These are phyloP conservation scores for Aspergillus pseudoviridinutans DNA, from an alignment of 2,329 filamentous ascomycete genomes.

Conservation along the genomic window DNA sequence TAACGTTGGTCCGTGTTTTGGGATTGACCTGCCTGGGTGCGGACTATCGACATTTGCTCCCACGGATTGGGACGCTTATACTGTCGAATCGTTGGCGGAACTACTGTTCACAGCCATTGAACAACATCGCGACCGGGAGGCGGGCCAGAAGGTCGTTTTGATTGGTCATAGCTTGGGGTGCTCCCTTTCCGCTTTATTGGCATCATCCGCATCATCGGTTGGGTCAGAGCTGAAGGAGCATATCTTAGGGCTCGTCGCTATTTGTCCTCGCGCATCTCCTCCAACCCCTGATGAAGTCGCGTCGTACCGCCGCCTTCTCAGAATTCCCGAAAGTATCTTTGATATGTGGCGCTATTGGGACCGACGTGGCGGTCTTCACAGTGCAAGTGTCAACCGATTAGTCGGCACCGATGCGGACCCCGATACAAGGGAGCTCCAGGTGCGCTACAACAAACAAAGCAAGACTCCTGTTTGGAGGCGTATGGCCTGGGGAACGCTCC, in stretches of 20 bases:
- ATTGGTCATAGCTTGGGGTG: slow-evolving; percentile 91
- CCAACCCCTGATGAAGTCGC: slow-evolving; percentile 52
- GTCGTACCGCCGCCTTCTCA: slow-evolving; percentile 56
- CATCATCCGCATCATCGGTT: slow-evolving; percentile 55
- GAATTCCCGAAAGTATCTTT: slow-evolving; percentile 65
- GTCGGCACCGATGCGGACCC: slow-evolving; percentile 43
- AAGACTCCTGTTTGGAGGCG: slow-evolving; percentile 76
- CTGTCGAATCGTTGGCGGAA: slow-evolving; percentile 67
- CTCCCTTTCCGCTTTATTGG: slow-evolving; percentile 68
- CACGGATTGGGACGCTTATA: slow-evolving; percentile 72
- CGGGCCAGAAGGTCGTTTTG: slow-evolving; percentile 68
- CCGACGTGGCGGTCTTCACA: slow-evolving; percentile 70
- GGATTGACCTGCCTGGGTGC: slow-evolving; percentile 87
- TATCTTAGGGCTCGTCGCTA: slow-evolving; percentile 71
- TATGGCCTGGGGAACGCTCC: slow-evolving; percentile 70
- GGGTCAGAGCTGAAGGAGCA: slow-evolving; percentile 54
- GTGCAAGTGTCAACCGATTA: slow-evolving; percentile 74
- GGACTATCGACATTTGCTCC: slow-evolving; percentile 74
- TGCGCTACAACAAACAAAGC: slow-evolving; percentile 69
- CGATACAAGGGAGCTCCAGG: slow-evolving; percentile 41
- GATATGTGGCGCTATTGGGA: slow-evolving; percentile 75
- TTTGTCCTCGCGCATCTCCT: slow-evolving; percentile 72
- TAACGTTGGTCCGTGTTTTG: slow-evolving; percentile 77
- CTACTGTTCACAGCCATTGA: slow-evolving; percentile 73
- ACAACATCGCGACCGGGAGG: slow-evolving; percentile 62